Evolutionary conservation across 2,329 filamentous ascomycete species (phyloP).

Genomic region (Beauveria medogensis): DNA sequence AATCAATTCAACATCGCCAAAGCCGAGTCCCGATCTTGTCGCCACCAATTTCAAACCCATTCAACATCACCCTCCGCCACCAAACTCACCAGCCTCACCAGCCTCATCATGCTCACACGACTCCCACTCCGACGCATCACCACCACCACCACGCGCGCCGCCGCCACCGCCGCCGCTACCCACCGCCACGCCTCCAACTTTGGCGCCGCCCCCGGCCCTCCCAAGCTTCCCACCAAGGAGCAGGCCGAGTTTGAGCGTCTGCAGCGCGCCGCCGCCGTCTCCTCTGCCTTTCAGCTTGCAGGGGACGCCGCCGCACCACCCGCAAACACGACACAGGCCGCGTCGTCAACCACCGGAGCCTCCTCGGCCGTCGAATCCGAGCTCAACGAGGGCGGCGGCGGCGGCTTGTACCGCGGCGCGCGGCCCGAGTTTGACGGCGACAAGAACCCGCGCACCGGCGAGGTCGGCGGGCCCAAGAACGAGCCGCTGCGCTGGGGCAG

Average conservation of each 20-base stretch:
- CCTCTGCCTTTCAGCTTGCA: conserved; percentile 33
- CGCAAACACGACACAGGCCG: conserved; percentile 20
- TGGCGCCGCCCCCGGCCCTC: conserved; percentile 56
- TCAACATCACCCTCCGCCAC: neutral
- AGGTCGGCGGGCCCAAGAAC: conserved; percentile 95
- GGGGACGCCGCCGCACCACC: conserved; percentile 14
- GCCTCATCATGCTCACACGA: conserved; percentile 2
- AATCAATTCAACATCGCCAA: neutral
- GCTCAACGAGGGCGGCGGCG: conserved; percentile 55
- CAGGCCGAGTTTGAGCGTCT: conserved; percentile 87
- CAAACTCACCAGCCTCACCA: neutral
- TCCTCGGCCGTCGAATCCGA: conserved; percentile 14
- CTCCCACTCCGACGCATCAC: conserved; percentile 14
- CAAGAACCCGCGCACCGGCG: conserved; percentile 84
- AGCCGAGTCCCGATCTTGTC: neutral
- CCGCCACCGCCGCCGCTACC: conserved; percentile 9
- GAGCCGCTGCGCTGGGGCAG: conserved; percentile 85
- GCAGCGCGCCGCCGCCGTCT: conserved; percentile 53
- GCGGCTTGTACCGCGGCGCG: conserved; percentile 66
- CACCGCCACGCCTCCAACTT: conserved; percentile 34
- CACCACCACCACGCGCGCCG: conserved; percentile 1
- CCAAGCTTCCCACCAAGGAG: conserved; percentile 77
- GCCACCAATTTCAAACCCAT: neutral
- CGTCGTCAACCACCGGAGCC: conserved; percentile 28
- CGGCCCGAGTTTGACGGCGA: conserved; percentile 91